Evolutionary conservation across 768 basidiomycete genomes (phyloP).

Genomic region (Hypholoma fasciculare): DNA sequence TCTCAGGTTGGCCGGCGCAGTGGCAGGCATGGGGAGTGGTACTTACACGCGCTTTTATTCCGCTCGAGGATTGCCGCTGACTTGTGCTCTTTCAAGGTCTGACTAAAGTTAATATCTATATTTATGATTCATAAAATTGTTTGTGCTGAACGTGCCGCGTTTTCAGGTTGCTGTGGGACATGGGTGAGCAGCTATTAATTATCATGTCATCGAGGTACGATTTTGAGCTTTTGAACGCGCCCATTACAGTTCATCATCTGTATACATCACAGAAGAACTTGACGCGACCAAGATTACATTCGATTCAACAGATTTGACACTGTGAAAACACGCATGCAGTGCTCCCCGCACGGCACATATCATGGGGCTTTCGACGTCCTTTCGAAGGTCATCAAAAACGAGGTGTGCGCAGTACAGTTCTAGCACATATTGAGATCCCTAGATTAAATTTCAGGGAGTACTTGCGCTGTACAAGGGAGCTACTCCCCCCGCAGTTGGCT

Average conservation of each 20-base stretch:
- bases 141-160: conserved; percentile 6
- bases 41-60: conserved; percentile 1
- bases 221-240: neutral
- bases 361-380: conserved; percentile 61
- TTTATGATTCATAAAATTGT: neutral
- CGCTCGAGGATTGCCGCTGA: conserved; percentile 3
- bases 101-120: conserved; percentile 42
- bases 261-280: neutral
- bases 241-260: neutral
- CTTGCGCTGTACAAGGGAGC: conserved; percentile 75
- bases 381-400: conserved; percentile 54
- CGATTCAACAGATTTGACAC: conserved; percentile 58
- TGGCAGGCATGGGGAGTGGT: conserved; percentile 67
- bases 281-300: neutral
- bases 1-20: conserved; percentile 52
- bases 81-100: conserved; percentile 33
- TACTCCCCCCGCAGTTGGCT: conserved; percentile 70
- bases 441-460: conserved; percentile 41
- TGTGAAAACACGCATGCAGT: conserved; percentile 73
- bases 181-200: conserved; percentile 40
- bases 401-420: conserved; percentile 38
- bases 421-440: conserved; percentile 4
- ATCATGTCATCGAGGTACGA: conserved; percentile 9
- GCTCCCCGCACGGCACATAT: conserved; percentile 64
- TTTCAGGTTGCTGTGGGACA: conserved; percentile 68